Conservation (phyloP, 2,329 filamentous ascomycete genomes). For the Microascus cirrosus region DNA sequence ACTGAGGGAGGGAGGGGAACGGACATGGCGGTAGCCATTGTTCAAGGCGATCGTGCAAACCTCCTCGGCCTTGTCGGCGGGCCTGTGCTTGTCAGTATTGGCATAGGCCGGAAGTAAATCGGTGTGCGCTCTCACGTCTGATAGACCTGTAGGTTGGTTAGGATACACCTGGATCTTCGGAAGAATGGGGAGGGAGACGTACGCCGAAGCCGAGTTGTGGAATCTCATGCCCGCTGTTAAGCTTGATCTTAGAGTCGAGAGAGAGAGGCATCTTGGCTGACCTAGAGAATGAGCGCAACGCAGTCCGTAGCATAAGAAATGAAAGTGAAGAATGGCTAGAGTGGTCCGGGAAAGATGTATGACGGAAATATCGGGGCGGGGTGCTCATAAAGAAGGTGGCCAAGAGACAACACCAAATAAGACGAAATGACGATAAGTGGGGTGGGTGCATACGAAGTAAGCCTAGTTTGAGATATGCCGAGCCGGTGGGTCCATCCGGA, state of each 20-base stretch:
- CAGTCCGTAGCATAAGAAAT: background rate
- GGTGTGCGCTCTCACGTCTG: conserved; percentile 29
- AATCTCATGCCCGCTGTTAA: conserved; percentile 42
- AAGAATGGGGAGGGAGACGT: conserved; percentile 13
- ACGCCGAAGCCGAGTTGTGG: conserved; percentile 44
- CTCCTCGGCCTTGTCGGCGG: conserved; percentile 22
- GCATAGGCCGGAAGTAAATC: background rate
- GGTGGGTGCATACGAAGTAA: too few relatives aligned
- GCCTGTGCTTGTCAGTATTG: conserved; percentile 12
- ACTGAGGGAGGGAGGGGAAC: conserved; percentile 6
- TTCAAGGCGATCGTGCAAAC: conserved; percentile 33
- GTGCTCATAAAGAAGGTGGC: too few relatives aligned
- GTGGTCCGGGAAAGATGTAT: background rate
- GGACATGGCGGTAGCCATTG: conserved; percentile 41
- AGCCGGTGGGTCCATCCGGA: too few relatives aligned
- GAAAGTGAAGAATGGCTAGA: background rate
- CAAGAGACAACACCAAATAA: too few relatives aligned
- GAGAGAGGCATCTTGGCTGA: conserved; percentile 33
- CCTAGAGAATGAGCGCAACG: background rate
- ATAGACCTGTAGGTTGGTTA: conserved; percentile 28
- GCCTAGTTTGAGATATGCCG: too few relatives aligned
- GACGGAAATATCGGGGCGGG: too few relatives aligned
- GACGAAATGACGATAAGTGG: too few relatives aligned
- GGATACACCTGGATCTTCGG: background rate
- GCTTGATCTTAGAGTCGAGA: conserved; percentile 36